Conservation (phyloP, 2,329 filamentous ascomycete species). For the Penicillium crustosum region DNA sequence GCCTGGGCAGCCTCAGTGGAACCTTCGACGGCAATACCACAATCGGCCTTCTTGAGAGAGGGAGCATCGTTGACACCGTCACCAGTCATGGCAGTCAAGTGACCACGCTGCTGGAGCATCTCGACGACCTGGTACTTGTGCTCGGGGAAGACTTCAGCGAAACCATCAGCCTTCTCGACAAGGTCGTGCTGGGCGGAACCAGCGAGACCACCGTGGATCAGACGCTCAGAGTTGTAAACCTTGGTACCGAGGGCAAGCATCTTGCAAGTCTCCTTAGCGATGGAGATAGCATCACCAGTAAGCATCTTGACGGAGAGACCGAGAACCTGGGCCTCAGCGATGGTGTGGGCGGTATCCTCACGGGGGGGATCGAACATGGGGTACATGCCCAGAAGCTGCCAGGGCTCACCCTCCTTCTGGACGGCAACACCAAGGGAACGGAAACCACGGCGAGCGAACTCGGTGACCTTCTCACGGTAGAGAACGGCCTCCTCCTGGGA, state of each 20-base stretch:
- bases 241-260: constrained; percentile 77
- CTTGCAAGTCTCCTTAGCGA: constrained; percentile 79
- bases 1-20: constrained; percentile 71
- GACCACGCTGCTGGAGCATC: constrained; percentile 71
- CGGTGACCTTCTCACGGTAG: constrained; percentile 71
- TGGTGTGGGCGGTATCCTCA: constrained; percentile 76
- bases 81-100: constrained; percentile 74
- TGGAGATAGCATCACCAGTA: constrained; percentile 76
- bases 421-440: constrained; percentile 76
- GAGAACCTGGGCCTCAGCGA: constrained; percentile 72
- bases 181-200: constrained; percentile 74
- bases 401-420: constrained; percentile 72
- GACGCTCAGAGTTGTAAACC: constrained; percentile 76
- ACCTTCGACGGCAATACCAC: constrained; percentile 72
- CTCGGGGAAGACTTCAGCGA: constrained; percentile 72
- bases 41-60: constrained; percentile 72
- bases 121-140: constrained; percentile 76
- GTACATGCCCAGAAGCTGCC: constrained; percentile 73
- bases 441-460: constrained; percentile 78
- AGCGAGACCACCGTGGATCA: constrained; percentile 72
- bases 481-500: constrained; percentile 62
- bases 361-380: constrained; percentile 79
- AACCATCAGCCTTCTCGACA: constrained; percentile 71
- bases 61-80: constrained; percentile 75
- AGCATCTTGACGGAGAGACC: constrained; percentile 80